Evolutionary conservation across 2,329 filamentous ascomycete species (phyloP).

Genomic region (Venturia carpophila): DNA sequence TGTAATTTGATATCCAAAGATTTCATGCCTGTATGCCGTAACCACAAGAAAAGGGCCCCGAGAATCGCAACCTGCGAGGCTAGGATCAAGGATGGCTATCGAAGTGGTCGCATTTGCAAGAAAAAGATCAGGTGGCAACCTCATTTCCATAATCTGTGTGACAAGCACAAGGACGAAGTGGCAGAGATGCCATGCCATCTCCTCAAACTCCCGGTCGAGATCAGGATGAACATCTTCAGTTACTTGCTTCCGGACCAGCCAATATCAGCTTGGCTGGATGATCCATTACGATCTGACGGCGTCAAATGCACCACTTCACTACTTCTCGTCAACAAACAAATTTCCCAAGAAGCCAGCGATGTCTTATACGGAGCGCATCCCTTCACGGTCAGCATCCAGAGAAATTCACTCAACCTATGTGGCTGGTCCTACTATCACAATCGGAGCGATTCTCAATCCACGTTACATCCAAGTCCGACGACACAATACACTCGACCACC

Average conservation of each 20-base stretch:
- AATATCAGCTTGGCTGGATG: constrained; percentile 12
- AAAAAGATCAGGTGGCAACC: constrained; percentile 12
- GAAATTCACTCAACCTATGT: constrained; percentile 9
- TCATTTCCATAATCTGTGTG: constrained; percentile 6
- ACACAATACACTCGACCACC: constrained; percentile 8
- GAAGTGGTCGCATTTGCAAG: not conserved
- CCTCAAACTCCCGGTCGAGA: constrained; percentile 11
- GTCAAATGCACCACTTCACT: constrained; percentile 8
- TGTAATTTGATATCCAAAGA: not conserved
- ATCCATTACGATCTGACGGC: constrained; percentile 12
- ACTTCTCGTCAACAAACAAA: constrained; percentile 16
- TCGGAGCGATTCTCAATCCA: constrained; percentile 3
- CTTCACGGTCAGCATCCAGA: constrained; percentile 12
- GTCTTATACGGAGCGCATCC: constrained; percentile 15
- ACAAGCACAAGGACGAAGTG: constrained; percentile 10
- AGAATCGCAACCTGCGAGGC: not conserved
- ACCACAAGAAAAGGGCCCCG: constrained; percentile 10
- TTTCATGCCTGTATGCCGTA: constrained; percentile 12
- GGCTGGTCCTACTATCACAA: constrained; percentile 11
- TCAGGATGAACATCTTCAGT: constrained; percentile 13
- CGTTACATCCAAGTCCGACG: not conserved
- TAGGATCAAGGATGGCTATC: not conserved
- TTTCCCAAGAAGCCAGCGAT: constrained; percentile 9
- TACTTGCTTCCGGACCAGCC: constrained; percentile 17
- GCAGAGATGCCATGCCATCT: constrained; percentile 9